Evolutionary conservation across 108 stramenopile genomes (phyloP), one percentile per base, ranked within the genome.

Genomic region (Poteriospumella lacustris): DNA sequence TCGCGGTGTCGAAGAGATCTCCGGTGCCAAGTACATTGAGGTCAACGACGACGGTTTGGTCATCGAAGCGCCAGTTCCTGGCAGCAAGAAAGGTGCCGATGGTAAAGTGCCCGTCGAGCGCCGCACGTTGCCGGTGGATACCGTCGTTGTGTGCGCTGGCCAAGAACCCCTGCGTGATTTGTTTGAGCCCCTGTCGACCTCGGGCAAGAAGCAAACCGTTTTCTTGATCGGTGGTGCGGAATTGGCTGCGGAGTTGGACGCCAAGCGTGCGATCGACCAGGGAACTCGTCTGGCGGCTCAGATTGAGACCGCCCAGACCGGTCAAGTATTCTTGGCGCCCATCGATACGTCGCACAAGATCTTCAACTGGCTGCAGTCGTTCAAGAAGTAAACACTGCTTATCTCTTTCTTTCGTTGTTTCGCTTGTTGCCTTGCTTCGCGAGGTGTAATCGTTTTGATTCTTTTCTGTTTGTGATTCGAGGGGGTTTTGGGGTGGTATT

Each of bases 211-310:
- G 44, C 28, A 64, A 24, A n/a, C n/a, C n/a, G 90, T 93, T 12
- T 95, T 86, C 75, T 87, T 91, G 26, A 94, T 98, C 80, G 97
- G 97, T 29, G 95, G 95, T 58, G 91, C 95, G 5, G 92, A 89
- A 72, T 75, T 89, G 79, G 97, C 97, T 12, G 91, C 90, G 2
- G 97, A 98, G 79, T 82, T 96, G 34, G 97, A 98, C 82, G 97
- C 97, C 26, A 98, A 98, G 81, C 85, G 95, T 42, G 97, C 97
- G 29, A 96, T 98, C 80, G 97, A 98, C 80, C 96, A 96, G 92
- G 97, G 95, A 41, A 94, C 91, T 19, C 84, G 97, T 68, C 85
- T 97, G 33, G 97, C 97, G 36, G 86, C 86, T 2, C 42, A 24
- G 36, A 68, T 87, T 0, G 86, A 87, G 58, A 76, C 68, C 12